These are phyloP conservation scores for Sporothrix pallida DNA, from an alignment of 2,329 filamentous ascomycete genomes.

Conservation along the genomic window DNA sequence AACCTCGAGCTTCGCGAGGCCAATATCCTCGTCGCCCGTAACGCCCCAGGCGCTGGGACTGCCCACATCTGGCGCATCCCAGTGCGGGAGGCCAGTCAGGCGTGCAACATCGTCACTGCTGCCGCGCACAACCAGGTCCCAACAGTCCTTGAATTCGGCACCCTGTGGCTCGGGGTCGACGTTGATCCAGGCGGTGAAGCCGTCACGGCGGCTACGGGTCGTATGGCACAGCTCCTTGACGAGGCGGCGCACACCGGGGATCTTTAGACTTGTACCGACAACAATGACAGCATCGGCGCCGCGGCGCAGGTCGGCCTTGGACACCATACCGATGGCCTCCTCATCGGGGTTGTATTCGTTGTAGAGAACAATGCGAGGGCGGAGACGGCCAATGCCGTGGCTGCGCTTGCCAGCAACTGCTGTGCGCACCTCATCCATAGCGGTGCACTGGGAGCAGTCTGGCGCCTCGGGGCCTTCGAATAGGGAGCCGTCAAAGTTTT, in stretches of 20 bases:
- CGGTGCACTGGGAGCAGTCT: slow-evolving; percentile 75
- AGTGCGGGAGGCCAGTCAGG: slow-evolving; percentile 67
- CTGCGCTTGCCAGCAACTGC: slow-evolving; percentile 81
- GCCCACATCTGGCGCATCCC: slow-evolving; percentile 62
- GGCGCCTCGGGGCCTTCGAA: slow-evolving; percentile 88
- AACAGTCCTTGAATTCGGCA: slow-evolving; percentile 87
- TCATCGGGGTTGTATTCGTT: slow-evolving; percentile 97
- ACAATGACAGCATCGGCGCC: slow-evolving; percentile 92
- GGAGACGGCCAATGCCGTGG: slow-evolving; percentile 87
- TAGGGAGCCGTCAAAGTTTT: slow-evolving; percentile 75
- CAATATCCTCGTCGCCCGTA: slow-evolving; percentile 51
- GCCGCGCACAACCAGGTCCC: slow-evolving; percentile 87
- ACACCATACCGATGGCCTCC: slow-evolving; percentile 92
- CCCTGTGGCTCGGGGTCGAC: slow-evolving; percentile 81
- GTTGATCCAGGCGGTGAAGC: slow-evolving; percentile 94
- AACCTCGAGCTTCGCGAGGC: slow-evolving; percentile 50
- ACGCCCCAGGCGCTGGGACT: slow-evolving; percentile 48
- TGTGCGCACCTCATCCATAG: slow-evolving; percentile 76
- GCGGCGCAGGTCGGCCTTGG: slow-evolving; percentile 80
- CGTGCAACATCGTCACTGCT: slow-evolving; percentile 87
- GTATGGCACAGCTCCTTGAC: slow-evolving; percentile 89
- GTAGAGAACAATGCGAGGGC: slow-evolving; percentile 94
- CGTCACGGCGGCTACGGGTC: slow-evolving; percentile 80
- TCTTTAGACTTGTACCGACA: slow-evolving; percentile 93
- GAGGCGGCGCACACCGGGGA: slow-evolving; percentile 87